Conservation (phyloP, 1,139 yeast species). For the Taphrina sp. region DNA sequence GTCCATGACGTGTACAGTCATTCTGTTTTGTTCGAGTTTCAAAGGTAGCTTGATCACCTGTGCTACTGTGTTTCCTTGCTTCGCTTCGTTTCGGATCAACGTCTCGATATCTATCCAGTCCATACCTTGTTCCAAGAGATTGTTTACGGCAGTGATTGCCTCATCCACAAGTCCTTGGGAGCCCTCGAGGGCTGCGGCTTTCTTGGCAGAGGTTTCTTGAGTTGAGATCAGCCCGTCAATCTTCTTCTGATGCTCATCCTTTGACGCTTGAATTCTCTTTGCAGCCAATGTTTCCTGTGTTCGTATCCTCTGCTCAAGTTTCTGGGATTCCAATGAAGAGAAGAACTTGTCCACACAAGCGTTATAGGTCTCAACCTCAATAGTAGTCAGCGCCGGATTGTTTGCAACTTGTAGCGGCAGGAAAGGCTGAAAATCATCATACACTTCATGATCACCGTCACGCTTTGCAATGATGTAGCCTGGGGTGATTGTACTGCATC, state of each 20-base stretch:
- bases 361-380: conserved; percentile 62
- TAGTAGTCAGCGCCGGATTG: conserved; percentile 43
- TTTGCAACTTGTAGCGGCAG: conserved; percentile 53
- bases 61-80: conserved; percentile 65
- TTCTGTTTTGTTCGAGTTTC: conserved; percentile 66
- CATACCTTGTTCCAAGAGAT: conserved; percentile 75
- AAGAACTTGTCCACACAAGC: conserved; percentile 78
- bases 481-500: conserved; percentile 42
- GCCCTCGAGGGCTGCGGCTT: conserved; percentile 71
- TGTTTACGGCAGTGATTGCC: conserved; percentile 66
- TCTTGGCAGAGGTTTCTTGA: conserved; percentile 61
- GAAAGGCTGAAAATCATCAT: conserved; percentile 86
- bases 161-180: conserved; percentile 71
- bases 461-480: conserved; percentile 69
- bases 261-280: conserved; percentile 71
- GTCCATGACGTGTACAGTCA: conserved; percentile 60
- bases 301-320: conserved; percentile 67
- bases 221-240: conserved; percentile 64
- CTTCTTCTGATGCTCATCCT: conserved; percentile 68
- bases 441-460: conserved; percentile 45
- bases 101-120: conserved; percentile 92
- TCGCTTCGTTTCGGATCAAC: conserved; percentile 66
- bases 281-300: conserved; percentile 74
- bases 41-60: conserved; percentile 63
- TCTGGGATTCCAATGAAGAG: conserved; percentile 79